Percentiles rank a stretch among this genome's conserved stretches.
Conservation (phyloP, 257 asterid species). For the Jaltomata sinuosa region DNA sequence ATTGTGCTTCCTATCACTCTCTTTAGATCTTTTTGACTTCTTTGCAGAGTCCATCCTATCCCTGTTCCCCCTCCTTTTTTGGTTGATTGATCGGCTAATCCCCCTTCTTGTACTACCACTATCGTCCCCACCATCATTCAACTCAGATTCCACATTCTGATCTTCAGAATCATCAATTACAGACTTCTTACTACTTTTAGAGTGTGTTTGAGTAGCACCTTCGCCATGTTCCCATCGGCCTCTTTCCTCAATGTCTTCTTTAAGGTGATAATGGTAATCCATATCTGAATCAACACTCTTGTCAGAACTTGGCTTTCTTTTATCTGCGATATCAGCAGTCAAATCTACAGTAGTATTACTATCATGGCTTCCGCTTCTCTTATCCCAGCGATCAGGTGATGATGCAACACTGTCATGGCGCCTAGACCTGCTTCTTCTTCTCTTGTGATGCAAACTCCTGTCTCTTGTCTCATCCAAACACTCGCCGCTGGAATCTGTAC, state of each 20-base stretch:
- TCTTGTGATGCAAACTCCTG: background rate
- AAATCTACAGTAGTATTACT: constrained; percentile 14
- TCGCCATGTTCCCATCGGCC: constrained; percentile 55
- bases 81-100: background rate
- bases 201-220: constrained; percentile 4
- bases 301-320: constrained; percentile 18
- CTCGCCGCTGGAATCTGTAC: constrained; percentile 19
- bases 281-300: constrained; percentile 7
- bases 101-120: background rate
- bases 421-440: background rate
- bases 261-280: constrained; percentile 2
- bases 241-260: constrained; percentile 23
- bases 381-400: constrained; percentile 25
- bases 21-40: background rate
- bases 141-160: background rate
- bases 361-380: constrained; percentile 9
- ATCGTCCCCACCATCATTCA: background rate
- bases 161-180: background rate
- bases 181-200: constrained; percentile 2
- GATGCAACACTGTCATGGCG: constrained; percentile 13
- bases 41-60: constrained; percentile 2
- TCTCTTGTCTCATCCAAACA: constrained; percentile 2
- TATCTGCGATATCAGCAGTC: constrained; percentile 20
- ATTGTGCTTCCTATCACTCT: background rate
- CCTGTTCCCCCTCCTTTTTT: background rate